Evolutionary conservation across 768 basidiomycete genomes (phyloP).

Genomic region (Naematelia aurantialba): DNA sequence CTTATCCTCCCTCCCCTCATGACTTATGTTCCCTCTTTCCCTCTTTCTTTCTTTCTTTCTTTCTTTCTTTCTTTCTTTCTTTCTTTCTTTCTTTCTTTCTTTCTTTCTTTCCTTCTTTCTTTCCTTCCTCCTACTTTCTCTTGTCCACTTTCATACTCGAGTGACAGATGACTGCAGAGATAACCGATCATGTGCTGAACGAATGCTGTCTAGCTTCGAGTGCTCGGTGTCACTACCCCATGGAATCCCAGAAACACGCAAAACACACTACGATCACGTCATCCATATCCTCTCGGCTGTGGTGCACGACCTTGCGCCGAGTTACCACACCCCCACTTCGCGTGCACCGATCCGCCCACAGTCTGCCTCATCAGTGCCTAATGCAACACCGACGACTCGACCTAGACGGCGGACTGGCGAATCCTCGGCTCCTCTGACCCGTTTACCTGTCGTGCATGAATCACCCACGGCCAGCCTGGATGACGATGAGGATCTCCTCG

Average conservation of each 20-base stretch:
- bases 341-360: neutral
- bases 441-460: neutral
- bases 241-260: conserved; percentile 6
- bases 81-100: too few relatives aligned
- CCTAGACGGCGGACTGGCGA: neutral
- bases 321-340: neutral
- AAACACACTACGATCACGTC: conserved; percentile 11
- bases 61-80: too few relatives aligned
- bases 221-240: conserved; percentile 3
- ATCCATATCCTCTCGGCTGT: conserved; percentile 3
- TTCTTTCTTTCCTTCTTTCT: too few relatives aligned
- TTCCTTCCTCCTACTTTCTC: too few relatives aligned
- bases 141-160: too few relatives aligned
- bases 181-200: neutral
- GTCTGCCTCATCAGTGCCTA: neutral
- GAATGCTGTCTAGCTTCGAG: conserved; percentile 3
- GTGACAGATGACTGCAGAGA: too few relatives aligned
- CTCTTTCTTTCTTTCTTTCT: too few relatives aligned
- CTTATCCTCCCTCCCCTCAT: too few relatives aligned
- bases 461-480: neutral
- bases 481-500: neutral
- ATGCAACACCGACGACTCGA: neutral
- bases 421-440: neutral
- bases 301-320: conserved; percentile 6
- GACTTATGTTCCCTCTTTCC: too few relatives aligned